Evolutionary conservation across 148 eudicot species (phyloP).

Genomic region (Rhododendron ovatum): DNA sequence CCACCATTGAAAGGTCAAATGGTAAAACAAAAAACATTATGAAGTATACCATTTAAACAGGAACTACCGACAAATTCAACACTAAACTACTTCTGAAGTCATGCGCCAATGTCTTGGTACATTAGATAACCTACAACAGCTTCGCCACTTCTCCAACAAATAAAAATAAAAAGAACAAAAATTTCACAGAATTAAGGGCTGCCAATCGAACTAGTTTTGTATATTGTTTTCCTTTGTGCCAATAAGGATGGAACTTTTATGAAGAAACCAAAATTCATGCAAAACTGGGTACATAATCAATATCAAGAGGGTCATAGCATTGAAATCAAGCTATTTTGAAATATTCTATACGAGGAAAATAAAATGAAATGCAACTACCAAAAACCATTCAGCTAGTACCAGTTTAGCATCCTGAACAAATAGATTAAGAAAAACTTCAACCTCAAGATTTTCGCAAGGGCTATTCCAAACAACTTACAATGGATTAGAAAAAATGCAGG

Average conservation of each 20-base stretch:
- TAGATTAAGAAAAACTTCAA: neutral
- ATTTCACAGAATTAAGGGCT: neutral
- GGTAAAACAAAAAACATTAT: neutral
- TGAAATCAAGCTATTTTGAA: neutral
- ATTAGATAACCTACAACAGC: neutral
- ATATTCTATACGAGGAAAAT: neutral
- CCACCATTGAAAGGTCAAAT: neutral
- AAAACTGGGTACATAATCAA: neutral
- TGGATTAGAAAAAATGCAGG: neutral
- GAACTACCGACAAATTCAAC: neutral
- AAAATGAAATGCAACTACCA: neutral
- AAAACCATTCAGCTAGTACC: neutral
- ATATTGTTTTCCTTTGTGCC: neutral
- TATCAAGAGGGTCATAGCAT: neutral
- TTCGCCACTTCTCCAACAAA: neutral
- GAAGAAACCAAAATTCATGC: neutral
- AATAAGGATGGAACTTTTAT: neutral
- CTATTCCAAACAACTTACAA: neutral
- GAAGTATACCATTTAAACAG: neutral
- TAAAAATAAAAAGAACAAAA: neutral
- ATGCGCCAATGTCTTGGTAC: neutral
- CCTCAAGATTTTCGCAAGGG: neutral
- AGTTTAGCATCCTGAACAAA: neutral
- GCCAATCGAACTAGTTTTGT: neutral
- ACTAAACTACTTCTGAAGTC: neutral